Evolutionary conservation across 2,329 filamentous ascomycete species (phyloP), one percentile per base, ranked within the genome.

Genomic region (Cladosporium phlei): DNA sequence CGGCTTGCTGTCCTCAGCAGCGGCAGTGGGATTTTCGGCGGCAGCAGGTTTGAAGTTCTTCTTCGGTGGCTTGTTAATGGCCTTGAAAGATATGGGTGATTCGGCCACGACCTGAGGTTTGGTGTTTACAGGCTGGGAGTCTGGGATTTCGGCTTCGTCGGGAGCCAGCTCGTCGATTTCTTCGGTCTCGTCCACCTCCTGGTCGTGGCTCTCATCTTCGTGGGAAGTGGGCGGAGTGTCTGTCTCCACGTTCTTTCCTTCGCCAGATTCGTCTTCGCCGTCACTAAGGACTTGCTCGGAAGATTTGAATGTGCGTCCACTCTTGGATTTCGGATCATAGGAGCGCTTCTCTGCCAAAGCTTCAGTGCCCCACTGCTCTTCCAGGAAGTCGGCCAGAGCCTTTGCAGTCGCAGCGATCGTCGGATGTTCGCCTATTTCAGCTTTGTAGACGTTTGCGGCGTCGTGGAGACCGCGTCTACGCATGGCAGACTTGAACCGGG

Each of bases 391-490:
- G 22, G 54, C 51, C 4, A 67, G 44, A 22, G 37, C 45, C 22
- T 47, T 47, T 12, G 45, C 45, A 14, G 16, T 22, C 9, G 35
- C 45, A 12, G 45, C 37, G 11, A 40, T 28, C 22, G 45, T 47
- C 11, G 35, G 16, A 17, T 34, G 17, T 5, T 33, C 25, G 7
- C 14, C 19, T 6, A 40, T 19, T n/a, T 40, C 30, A 1, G 14
- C 28, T 11, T 20, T 16, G 17, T 47, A 47, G 16, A 39, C 38
- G 6, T 19, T 16, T n/a, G 12, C 17, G 11, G 57, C 56, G 5
- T 52, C 52, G 14, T 66, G 52, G 8, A 60, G 53, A 2, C 58
- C 65, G 14, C 47, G 44, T 33, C 62, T 55, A 8, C 61, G 53
- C 30, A 64, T 39, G 11, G 53, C 38, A 17, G 53, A 46, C 10